Evolutionary conservation across 352 stramenopile genomes (phyloP), one percentile per base, ranked within the genome.

Genomic region (Globisporangium echinulatum): DNA sequence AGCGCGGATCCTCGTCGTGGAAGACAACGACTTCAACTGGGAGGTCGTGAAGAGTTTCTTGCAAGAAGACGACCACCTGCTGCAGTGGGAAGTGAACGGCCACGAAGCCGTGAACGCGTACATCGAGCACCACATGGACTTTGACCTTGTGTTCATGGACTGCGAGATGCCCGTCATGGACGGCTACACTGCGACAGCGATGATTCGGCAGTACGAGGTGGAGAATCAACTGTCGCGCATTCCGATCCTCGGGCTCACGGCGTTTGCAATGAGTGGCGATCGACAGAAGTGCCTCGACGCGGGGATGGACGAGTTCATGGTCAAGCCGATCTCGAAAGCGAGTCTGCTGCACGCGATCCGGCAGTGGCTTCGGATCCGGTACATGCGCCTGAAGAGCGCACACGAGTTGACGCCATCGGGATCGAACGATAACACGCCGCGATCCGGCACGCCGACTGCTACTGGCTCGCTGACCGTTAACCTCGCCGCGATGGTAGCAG

Each of bases 161-260:
- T 89, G 79, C 54, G 82, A 91, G 58, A 91, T 91, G 82, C 82
- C 82, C 19, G 72, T 90, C 15, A 90, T 91, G 82, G 77, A 91
- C 59, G 82, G 82, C 8, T 91, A 91, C 59, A 72, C 77, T 7
- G 82, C 82, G n/a, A 88, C 82, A 0, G 68, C 66, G 43, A 58
- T 66, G 19, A 88, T 90, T 52, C 79, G 81, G 11, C 59, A 88
- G 54, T 87, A 82, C 58, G 81, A 88, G 49, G 52, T 44, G n/a
- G 77, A 87, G n/a, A 79, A 86, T 48, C 56, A 77, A 17, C 63
- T 89, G 10, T 67, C 75, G 1, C 77, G 75, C n/a, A 87, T 90
- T 14, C 80, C 80, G 40, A 68, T 90, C 54, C 68, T 90, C 4
- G 80, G 78, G 4, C 40, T 90, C 13, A 90, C 80, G 40, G 80